Conservation (phyloP, 768 basidiomycete species). For the Austroboletus eburneus region DNA sequence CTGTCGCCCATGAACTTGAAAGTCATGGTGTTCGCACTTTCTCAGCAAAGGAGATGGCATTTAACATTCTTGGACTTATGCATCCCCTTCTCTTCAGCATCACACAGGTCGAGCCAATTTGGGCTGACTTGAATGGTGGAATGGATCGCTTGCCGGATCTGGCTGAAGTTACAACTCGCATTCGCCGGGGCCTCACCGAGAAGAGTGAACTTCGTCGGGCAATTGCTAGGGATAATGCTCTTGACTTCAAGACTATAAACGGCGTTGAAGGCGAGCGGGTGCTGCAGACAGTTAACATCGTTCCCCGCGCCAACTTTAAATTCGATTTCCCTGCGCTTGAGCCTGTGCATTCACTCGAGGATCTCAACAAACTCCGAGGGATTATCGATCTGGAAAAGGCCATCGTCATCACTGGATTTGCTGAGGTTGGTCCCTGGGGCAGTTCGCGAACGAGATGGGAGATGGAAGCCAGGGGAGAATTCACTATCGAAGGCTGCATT, state of each 20-base stretch:
- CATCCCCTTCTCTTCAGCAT: conserved; percentile 99
- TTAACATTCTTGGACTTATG: conserved; percentile 99
- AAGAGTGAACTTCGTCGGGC: conserved; percentile 93
- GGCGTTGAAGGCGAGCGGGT: conserved; percentile 91
- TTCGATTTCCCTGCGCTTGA: conserved; percentile 93
- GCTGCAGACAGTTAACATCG: conserved; percentile 86
- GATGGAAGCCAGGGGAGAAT: conserved; percentile 97
- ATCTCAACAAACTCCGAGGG: conserved; percentile 77
- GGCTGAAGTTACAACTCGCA: conserved; percentile 84
- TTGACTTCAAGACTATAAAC: conserved; percentile 90
- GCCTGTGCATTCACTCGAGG: conserved; percentile 56
- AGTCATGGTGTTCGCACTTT: conserved; percentile 93
- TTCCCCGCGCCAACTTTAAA: conserved; percentile 97
- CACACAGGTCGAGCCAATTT: conserved; percentile 98
- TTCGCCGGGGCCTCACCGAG: conserved; percentile 74
- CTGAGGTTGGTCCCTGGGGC: conserved; percentile 98
- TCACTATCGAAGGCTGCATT: conserved; percentile 96
- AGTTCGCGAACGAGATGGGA: conserved; percentile 98
- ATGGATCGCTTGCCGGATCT: conserved; percentile 97
- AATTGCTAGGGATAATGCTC: conserved; percentile 88
- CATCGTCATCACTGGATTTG: conserved; percentile 92
- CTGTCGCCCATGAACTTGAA: conserved; percentile 91
- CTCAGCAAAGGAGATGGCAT: conserved; percentile 99
- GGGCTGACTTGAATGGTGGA: conserved; percentile 97
- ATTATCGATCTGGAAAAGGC: conserved; percentile 95